These are phyloP conservation scores for Aureobasidium sp. DNA, from an alignment of 2,329 filamentous ascomycete species.

Conservation along the genomic window DNA sequence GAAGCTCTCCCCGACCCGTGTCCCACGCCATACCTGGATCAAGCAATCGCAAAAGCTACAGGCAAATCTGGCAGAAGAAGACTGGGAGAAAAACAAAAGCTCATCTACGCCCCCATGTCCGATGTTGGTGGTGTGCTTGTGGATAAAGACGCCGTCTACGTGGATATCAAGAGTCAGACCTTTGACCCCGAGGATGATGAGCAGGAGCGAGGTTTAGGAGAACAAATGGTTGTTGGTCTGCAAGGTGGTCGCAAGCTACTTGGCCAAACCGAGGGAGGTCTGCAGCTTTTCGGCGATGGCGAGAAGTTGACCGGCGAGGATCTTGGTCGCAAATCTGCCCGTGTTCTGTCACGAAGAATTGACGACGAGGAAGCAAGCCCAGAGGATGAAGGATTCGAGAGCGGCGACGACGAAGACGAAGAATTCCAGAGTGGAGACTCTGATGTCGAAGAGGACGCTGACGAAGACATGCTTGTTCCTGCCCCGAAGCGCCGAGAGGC, in stretches of 20 bases:
- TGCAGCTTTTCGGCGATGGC: constrained; percentile 78
- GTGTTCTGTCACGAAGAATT: constrained; percentile 40
- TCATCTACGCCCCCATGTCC: constrained; percentile 94
- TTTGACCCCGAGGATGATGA: constrained; percentile 60
- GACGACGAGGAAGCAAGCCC: constrained; percentile 44
- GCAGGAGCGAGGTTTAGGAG: constrained; percentile 78
- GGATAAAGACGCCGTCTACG: constrained; percentile 95
- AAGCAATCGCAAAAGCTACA: constrained; percentile 72
- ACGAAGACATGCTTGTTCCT: constrained; percentile 23
- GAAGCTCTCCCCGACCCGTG: constrained; percentile 90
- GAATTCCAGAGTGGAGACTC: constrained; percentile 44
- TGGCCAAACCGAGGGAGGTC: constrained; percentile 71
- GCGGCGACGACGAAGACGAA: constrained; percentile 49
- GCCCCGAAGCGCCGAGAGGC: constrained; percentile 43
- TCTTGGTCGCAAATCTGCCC: constrained; percentile 45
- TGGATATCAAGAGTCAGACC: constrained; percentile 60
- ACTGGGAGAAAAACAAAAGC: constrained; percentile 92
- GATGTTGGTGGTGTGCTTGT: constrained; percentile 94
- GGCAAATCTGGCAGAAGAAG: constrained; percentile 74
- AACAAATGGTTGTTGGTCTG: constrained; percentile 85
- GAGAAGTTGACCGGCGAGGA: constrained; percentile 52
- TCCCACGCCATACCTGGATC: constrained; percentile 84
- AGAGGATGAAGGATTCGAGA: constrained; percentile 42
- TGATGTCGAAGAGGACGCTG: constrained; percentile 33
- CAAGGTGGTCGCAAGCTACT: constrained; percentile 76